Conservation (phyloP, 2,329 filamentous ascomycete genomes). For the Penicillium decumbens region DNA sequence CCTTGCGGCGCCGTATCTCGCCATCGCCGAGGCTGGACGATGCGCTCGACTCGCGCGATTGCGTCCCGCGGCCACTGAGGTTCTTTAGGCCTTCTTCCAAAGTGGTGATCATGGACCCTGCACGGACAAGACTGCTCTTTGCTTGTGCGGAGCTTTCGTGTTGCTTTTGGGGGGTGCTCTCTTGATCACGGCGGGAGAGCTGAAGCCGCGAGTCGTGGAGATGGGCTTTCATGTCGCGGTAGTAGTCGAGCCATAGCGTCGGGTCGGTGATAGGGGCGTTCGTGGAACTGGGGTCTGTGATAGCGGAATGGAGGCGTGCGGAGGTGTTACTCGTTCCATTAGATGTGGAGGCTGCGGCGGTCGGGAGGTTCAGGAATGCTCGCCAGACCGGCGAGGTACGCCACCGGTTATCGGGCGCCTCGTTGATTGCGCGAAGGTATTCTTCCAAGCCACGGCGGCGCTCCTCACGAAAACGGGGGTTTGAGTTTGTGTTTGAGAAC, state of each 20-base stretch:
- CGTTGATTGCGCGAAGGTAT: constrained; percentile 57
- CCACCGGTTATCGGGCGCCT: constrained; percentile 54
- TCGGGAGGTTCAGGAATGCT: constrained; percentile 55
- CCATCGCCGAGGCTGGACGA: constrained; percentile 54
- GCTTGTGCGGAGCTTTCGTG: constrained; percentile 60
- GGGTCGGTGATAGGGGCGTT: constrained; percentile 46
- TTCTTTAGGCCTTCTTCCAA: constrained; percentile 54
- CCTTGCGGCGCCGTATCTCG: constrained; percentile 55
- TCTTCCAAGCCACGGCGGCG: constrained; percentile 53
- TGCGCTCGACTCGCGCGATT: constrained; percentile 43
- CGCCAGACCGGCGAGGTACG: constrained; percentile 54
- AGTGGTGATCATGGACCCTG: constrained; percentile 51
- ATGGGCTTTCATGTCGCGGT: constrained; percentile 55
- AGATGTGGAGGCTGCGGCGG: constrained; percentile 33
- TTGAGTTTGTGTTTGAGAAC: constrained; percentile 55
- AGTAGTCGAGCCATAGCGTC: constrained; percentile 60
- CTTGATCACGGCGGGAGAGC: constrained; percentile 58
- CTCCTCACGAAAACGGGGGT: constrained; percentile 54
- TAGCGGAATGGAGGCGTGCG: constrained; percentile 40
- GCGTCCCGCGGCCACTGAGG: constrained; percentile 28
- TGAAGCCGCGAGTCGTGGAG: constrained; percentile 57
- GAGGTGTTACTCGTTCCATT: constrained; percentile 29
- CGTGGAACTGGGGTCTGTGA: constrained; percentile 37
- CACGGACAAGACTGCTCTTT: constrained; percentile 56
- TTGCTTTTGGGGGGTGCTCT: constrained; percentile 55